A percentile compares a stretch with the other conserved stretches of the same genome.
phyloP scores from a whole-genome alignment of 2,329 filamentous ascomycete genomes.

The Podosphaera fusca region DNA sequence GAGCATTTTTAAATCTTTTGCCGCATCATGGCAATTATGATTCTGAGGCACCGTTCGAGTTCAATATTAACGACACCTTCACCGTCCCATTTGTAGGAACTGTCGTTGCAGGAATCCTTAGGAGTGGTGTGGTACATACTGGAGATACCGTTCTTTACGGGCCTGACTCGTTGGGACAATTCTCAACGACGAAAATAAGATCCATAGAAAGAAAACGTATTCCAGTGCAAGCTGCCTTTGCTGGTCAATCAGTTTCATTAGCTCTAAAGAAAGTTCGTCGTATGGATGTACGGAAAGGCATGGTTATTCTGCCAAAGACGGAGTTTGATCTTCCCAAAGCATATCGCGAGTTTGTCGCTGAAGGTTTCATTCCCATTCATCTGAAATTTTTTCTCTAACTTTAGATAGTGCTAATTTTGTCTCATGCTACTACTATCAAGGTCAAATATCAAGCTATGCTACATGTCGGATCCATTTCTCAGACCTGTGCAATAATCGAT shows the following conservation, averaged over 20 bases:
- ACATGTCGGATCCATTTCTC: slow-evolving; percentile 80
- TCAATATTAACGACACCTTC: slow-evolving; percentile 92
- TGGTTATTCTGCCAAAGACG: slow-evolving; percentile 78
- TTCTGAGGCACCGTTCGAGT: slow-evolving; percentile 69
- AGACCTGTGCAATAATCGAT: slow-evolving; percentile 93
- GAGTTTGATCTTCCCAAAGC: slow-evolving; percentile 51
- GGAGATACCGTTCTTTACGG: slow-evolving; percentile 81
- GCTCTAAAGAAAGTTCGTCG: slow-evolving; percentile 68
- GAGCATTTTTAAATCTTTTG: slow-evolving; percentile 82
- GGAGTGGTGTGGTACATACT: slow-evolving; percentile 64
- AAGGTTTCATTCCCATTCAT: slow-evolving; percentile 25
- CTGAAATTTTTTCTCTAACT: neutral
- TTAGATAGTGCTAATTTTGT: slow-evolving; percentile 62
- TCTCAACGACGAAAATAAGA: slow-evolving; percentile 64
- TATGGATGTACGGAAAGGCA: slow-evolving; percentile 89
- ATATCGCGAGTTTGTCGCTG: slow-evolving; percentile 53
- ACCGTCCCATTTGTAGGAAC: slow-evolving; percentile 94
- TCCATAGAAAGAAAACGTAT: slow-evolving; percentile 92
- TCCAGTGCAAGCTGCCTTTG: slow-evolving; percentile 63
- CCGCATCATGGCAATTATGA: slow-evolving; percentile 90
- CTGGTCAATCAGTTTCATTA: slow-evolving; percentile 82
- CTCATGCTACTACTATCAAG: slow-evolving; percentile 91
- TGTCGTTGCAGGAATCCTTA: slow-evolving; percentile 84
- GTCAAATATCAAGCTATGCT: slow-evolving; percentile 96
- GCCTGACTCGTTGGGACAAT: slow-evolving; percentile 75